Conservation (phyloP, 176 grass and related monocot species). For the Triticum timopheevii region DNA sequence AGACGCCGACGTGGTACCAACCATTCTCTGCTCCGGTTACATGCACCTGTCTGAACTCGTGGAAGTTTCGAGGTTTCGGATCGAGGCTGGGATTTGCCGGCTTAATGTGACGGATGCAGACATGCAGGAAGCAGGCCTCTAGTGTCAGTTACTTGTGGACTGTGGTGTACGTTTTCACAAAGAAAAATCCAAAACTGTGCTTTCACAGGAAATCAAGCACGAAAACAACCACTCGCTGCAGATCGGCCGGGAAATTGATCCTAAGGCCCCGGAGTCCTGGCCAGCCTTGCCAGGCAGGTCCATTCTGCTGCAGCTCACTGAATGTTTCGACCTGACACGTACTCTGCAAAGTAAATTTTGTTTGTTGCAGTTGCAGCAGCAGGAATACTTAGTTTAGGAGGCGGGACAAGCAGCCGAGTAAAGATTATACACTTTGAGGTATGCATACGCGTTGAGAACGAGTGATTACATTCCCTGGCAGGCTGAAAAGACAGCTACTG, state of each 20-base stretch:
- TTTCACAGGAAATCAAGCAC: not conserved
- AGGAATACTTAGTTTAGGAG: not conserved
- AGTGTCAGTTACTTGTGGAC: not conserved
- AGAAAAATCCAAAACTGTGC: conserved; percentile 1
- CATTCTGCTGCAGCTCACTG: not conserved
- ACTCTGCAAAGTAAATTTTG: not conserved
- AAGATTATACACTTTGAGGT: not conserved
- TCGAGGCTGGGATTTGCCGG: not conserved
- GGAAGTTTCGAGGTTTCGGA: not conserved
- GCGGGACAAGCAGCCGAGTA: not conserved
- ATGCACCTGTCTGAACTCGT: not conserved
- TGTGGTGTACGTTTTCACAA: not conserved
- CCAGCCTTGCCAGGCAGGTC: not conserved
- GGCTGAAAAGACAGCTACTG: conserved; percentile 10
- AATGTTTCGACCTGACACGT: not conserved
- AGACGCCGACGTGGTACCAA: not conserved
- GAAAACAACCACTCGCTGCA: not conserved
- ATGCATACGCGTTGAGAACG: not conserved
- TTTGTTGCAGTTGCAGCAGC: not conserved
- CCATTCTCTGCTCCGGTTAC: not conserved
- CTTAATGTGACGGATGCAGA: not conserved
- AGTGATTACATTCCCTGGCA: not conserved
- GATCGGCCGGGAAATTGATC: conserved; percentile 27
- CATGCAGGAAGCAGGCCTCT: conserved; percentile 1
- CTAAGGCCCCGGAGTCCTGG: not conserved